Percentiles rank a stretch among this genome's conserved stretches.
These are phyloP conservation scores for Pseudogymnoascus verrucosus DNA, from an alignment of 2,329 filamentous ascomycete genomes.

Conservation along the genomic window DNA sequence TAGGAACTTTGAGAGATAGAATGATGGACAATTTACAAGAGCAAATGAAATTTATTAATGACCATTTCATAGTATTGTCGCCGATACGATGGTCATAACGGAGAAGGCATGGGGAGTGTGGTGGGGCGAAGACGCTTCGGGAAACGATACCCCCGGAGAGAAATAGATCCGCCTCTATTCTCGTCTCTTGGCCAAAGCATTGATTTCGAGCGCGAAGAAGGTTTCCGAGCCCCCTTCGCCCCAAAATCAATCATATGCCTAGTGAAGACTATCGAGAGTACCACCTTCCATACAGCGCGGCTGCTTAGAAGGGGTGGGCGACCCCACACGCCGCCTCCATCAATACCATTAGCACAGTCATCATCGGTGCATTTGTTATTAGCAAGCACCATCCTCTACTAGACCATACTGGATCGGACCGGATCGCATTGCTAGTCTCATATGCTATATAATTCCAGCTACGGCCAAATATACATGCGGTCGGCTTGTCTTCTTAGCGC, in stretches of 20 bases:
- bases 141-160: neutral
- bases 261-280: neutral
- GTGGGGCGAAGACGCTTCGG: neutral
- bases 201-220: neutral
- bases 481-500: no score
- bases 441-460: no score
- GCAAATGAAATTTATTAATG: neutral
- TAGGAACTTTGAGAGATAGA: neutral
- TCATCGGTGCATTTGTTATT: neutral
- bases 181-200: neutral
- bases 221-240: neutral
- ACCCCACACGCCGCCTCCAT: neutral
- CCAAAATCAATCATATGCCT: neutral
- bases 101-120: neutral
- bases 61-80: neutral
- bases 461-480: no score
- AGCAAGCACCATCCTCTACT: neutral
- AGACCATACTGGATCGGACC: no score
- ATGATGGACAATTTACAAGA: neutral
- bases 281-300: neutral
- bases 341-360: neutral
- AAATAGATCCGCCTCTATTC: neutral
- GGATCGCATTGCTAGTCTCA: no score
- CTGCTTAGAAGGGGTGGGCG: no score
- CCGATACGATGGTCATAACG: neutral